phyloP scores from a whole-genome alignment of 108 stramenopile species.

The Chaetoceros tenuissimus region DNA sequence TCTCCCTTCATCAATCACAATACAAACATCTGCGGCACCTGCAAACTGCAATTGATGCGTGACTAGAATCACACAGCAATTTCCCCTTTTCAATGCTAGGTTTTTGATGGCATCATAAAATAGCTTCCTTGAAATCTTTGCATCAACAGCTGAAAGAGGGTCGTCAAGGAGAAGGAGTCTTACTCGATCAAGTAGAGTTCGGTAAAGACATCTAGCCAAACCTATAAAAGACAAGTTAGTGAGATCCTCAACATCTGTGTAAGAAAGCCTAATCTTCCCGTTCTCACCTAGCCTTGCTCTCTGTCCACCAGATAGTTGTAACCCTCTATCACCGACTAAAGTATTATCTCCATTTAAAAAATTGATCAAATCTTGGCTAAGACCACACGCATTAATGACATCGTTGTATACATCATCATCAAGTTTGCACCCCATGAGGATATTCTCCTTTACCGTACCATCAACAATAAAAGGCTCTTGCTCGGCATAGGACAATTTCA shows the following conservation, averaged over 20 bases:
- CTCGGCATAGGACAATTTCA: conserved; percentile 66
- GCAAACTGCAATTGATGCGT: conserved; percentile 92
- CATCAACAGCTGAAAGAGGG: conserved; percentile 92
- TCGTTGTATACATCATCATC: conserved; percentile 43
- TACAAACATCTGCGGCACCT: conserved; percentile 39
- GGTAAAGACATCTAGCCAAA: too few relatives aligned
- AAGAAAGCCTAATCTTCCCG: too few relatives aligned
- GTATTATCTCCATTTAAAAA: conserved; percentile 74
- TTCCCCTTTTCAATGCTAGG: conserved; percentile 36
- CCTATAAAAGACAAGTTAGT: too few relatives aligned
- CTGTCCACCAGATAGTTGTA: conserved; percentile 91
- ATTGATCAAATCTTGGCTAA: conserved; percentile 61
- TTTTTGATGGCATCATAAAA: conserved; percentile 73
- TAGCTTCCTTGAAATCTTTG: conserved; percentile 66
- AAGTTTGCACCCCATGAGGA: conserved; percentile 55
- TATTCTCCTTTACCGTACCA: conserved; percentile 82
- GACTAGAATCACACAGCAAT: conserved; percentile 74
- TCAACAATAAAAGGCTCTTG: conserved; percentile 92
- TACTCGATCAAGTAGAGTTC: conserved; percentile 37
- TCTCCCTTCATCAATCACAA: conserved; percentile 62
- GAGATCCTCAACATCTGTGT: too few relatives aligned
- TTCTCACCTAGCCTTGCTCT: conserved; percentile 79
- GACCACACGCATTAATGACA: conserved; percentile 70
- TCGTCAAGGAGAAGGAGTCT: conserved; percentile 86
- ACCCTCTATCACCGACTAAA: conserved; percentile 88